Conservation (phyloP, 495 filamentous ascomycete species). For the Pyronema omphalodes region DNA sequence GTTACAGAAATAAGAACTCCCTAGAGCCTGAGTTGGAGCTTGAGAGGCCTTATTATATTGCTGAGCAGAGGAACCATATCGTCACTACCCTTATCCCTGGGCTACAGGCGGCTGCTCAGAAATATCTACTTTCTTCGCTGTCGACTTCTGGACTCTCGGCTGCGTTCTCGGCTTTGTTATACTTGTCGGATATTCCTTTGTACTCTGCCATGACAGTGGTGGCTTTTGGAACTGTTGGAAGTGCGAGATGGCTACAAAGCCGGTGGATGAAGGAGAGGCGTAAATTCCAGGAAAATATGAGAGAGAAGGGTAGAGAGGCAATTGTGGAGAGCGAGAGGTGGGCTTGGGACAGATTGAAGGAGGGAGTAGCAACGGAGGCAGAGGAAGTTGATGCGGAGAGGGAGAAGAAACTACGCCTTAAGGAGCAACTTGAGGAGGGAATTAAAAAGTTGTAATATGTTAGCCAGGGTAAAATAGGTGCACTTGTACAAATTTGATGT, state of each 20-base stretch:
- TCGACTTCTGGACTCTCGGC: conserved; percentile 44
- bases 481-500: neutral
- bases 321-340: conserved; percentile 50
- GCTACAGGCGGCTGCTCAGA: conserved; percentile 64
- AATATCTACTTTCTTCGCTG: conserved; percentile 54
- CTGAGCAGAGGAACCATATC: conserved; percentile 27
- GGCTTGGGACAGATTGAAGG: conserved; percentile 38
- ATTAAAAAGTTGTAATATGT: neutral
- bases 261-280: conserved; percentile 54
- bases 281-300: conserved; percentile 57
- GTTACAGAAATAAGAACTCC: conserved; percentile 23
- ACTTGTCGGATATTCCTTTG: conserved; percentile 26
- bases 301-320: conserved; percentile 60
- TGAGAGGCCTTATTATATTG: neutral
- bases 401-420: conserved; percentile 17
- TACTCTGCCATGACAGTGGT: conserved; percentile 71
- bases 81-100: conserved; percentile 46
- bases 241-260: conserved; percentile 49
- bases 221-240: conserved; percentile 57
- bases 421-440: neutral
- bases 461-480: neutral
- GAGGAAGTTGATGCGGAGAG: conserved; percentile 31
- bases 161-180: conserved; percentile 25
- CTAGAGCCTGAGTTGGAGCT: conserved; percentile 3
- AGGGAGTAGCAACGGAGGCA: conserved; percentile 27